These are phyloP conservation scores for Parafenestella ontariensis DNA, from an alignment of 2,329 filamentous ascomycete species.

Conservation along the genomic window DNA sequence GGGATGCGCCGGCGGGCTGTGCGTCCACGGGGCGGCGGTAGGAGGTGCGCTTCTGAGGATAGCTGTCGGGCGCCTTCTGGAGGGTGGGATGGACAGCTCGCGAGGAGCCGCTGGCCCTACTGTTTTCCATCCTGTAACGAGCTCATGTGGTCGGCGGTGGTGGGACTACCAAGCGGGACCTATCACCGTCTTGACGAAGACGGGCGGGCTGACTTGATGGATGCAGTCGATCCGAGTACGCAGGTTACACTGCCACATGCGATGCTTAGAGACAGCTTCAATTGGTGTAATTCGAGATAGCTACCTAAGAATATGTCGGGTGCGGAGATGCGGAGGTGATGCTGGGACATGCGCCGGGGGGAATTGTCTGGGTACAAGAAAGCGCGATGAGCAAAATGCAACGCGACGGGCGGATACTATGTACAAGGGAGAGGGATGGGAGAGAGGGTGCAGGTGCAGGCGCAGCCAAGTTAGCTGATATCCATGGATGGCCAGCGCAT, in stretches of 20 bases:
- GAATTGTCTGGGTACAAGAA: conserved; percentile 2
- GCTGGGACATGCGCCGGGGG: conserved; percentile 12
- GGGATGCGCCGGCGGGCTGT: conserved; percentile 27
- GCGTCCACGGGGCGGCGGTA: conserved; percentile 43
- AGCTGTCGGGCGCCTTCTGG: conserved; percentile 34
- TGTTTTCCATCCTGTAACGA: conserved; percentile 39
- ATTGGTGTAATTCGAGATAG: conserved; percentile 24
- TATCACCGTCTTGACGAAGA: conserved; percentile 16
- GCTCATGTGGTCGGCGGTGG: conserved; percentile 24
- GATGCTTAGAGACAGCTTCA: conserved; percentile 18
- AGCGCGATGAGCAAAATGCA: conserved; percentile 11
- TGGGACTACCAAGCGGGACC: conserved; percentile 13
- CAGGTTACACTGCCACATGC: conserved; percentile 28
- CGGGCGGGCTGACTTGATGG: conserved; percentile 13
- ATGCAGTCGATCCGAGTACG: conserved; percentile 6
- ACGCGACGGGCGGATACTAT: conserved; percentile 13
- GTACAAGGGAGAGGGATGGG: conserved; percentile 25
- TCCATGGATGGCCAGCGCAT: conserved; percentile 32
- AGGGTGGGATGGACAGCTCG: conserved; percentile 29
- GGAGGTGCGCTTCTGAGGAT: conserved; percentile 41
- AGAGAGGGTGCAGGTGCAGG: conserved; percentile 6
- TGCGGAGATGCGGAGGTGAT: conserved; percentile 16
- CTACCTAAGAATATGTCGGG: conserved; percentile 25
- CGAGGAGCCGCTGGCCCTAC: conserved; percentile 31
- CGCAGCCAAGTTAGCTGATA: conserved; percentile 17